These are phyloP conservation scores for Verticillium zaregamsianum DNA, from an alignment of 2,329 filamentous ascomycete species.

Conservation along the genomic window DNA sequence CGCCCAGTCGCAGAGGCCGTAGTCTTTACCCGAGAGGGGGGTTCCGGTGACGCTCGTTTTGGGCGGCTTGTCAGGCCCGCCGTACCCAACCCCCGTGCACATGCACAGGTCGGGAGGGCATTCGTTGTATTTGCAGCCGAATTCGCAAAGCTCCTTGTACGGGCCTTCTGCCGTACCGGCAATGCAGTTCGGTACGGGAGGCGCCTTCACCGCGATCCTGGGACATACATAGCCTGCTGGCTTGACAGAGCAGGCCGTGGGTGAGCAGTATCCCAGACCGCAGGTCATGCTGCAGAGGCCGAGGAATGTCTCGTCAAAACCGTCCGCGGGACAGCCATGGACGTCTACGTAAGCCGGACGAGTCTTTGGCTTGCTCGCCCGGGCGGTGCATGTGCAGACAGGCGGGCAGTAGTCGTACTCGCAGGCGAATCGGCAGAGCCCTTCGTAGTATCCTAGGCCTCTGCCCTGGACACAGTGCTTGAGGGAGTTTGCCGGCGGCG, in stretches of 20 bases:
- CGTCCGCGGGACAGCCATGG: constrained; percentile 24
- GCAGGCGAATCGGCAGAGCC: constrained; percentile 27
- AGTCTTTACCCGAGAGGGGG: constrained; percentile 14
- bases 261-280: constrained; percentile 39
- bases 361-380: constrained; percentile 15
- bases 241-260: constrained; percentile 17
- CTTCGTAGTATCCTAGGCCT: constrained; percentile 20
- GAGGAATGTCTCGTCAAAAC: constrained; percentile 28
- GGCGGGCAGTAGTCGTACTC: constrained; percentile 22
- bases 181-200: not conserved
- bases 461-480: constrained; percentile 18
- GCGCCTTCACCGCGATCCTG: not conserved
- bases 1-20: constrained; percentile 23
- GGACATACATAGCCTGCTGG: not conserved
- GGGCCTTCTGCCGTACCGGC: not conserved
- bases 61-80: not conserved
- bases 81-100: not conserved
- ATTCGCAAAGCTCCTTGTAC: not conserved
- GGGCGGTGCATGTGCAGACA: constrained; percentile 25
- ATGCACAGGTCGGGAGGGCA: not conserved
- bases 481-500: not conserved
- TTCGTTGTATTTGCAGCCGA: not conserved
- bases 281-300: constrained; percentile 41
- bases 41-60: constrained; percentile 18
- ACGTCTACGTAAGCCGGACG: constrained; percentile 10